Evolutionary conservation across 2,329 filamentous ascomycete genomes (phyloP).

Genomic region (Ophiognomonia clavigignenti-juglandacearum): DNA sequence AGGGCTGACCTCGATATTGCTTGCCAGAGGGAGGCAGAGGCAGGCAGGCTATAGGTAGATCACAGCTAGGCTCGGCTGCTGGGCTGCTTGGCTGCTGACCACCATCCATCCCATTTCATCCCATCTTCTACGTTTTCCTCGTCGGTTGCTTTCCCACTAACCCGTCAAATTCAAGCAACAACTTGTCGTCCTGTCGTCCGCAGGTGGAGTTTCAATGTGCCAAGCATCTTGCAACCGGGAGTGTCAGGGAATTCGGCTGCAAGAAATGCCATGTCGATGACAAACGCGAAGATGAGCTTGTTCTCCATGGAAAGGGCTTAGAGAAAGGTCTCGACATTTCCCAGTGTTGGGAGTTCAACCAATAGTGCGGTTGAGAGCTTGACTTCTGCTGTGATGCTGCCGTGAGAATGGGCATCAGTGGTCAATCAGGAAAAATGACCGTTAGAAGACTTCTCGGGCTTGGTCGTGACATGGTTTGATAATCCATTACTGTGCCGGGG

Average conservation of each 20-base stretch:
- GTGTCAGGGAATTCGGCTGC: constrained; percentile 9
- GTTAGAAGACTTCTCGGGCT: too few species aligned
- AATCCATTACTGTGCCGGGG: too few species aligned
- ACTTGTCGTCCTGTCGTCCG: not conserved
- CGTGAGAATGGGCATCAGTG: too few species aligned
- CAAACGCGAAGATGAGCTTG: too few species aligned
- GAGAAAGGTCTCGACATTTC: too few species aligned
- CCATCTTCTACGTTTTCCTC: too few species aligned
- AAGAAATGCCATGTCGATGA: not conserved
- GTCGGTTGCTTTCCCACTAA: not conserved
- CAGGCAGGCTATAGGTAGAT: not conserved
- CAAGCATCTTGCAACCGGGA: constrained; percentile 13
- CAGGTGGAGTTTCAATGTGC: constrained; percentile 11
- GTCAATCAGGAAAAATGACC: too few species aligned
- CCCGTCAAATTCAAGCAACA: not conserved
- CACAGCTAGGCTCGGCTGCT: not conserved
- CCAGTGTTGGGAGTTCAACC: too few species aligned
- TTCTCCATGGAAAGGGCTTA: too few species aligned
- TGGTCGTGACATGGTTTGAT: too few species aligned
- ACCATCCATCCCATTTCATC: not conserved
- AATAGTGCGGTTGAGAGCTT: too few species aligned
- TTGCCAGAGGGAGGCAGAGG: not conserved
- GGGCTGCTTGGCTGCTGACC: not conserved
- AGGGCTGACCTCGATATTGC: not conserved
- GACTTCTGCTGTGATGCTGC: too few species aligned